Conservation (phyloP, 2,329 filamentous ascomycete species). For the Ceratocystis huliohia region DNA sequence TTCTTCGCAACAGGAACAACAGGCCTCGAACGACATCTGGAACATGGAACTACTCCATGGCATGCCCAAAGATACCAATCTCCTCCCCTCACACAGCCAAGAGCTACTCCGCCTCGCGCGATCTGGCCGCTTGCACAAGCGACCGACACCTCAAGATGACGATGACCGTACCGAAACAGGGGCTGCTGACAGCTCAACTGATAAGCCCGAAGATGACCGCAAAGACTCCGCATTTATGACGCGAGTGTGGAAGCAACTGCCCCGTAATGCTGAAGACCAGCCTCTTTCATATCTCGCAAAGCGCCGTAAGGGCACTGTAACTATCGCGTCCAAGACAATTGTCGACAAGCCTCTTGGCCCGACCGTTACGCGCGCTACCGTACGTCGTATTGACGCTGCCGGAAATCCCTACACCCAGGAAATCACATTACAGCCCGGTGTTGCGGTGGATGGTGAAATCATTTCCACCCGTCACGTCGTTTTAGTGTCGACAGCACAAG, state of each 20-base stretch:
- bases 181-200: slow-evolving; percentile 36
- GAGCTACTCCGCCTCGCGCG: slow-evolving; percentile 71
- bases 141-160: slow-evolving; percentile 49
- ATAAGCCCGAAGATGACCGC: slow-evolving; percentile 53
- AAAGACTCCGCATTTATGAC: slow-evolving; percentile 41
- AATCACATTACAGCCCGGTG: slow-evolving; percentile 66
- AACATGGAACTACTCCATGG: slow-evolving; percentile 60
- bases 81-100: slow-evolving; percentile 67
- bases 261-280: slow-evolving; percentile 43
- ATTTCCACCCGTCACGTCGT: slow-evolving; percentile 45
- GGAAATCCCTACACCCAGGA: slow-evolving; percentile 79
- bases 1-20: slow-evolving; percentile 49
- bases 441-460: slow-evolving; percentile 70
- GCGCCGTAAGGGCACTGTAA: slow-evolving; percentile 48
- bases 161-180: slow-evolving; percentile 47
- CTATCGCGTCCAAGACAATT: slow-evolving; percentile 40
- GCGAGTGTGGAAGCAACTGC: slow-evolving; percentile 49
- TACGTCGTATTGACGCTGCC: slow-evolving; percentile 62
- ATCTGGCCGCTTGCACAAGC: slow-evolving; percentile 63
- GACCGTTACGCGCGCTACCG: slow-evolving; percentile 63
- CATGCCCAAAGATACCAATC: slow-evolving; percentile 75
- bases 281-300: slow-evolving; percentile 46
- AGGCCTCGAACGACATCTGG: slow-evolving; percentile 54
- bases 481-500: slow-evolving; percentile 43
- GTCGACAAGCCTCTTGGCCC: slow-evolving; percentile 36